Evolutionary conservation across 2,329 filamentous ascomycete species (phyloP).

Genomic region (Ophiocordyceps unilateralis): DNA sequence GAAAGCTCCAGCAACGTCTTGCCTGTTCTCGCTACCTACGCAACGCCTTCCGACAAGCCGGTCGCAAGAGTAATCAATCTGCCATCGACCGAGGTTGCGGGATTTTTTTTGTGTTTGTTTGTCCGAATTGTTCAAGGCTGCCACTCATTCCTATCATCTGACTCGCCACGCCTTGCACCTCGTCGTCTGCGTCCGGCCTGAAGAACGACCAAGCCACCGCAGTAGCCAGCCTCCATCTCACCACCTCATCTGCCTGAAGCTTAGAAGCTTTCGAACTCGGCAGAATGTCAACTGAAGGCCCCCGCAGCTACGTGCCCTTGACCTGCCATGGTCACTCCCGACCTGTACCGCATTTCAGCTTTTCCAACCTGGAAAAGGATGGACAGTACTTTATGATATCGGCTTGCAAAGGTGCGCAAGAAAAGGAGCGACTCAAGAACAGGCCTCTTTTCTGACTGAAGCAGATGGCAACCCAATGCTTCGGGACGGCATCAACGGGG

Average conservation of each 20-base stretch:
- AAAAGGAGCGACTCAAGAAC: not conserved
- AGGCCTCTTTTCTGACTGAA: constrained; percentile 7
- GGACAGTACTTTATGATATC: constrained; percentile 86
- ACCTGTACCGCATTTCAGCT: constrained; percentile 79
- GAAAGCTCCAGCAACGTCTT: not conserved
- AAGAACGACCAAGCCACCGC: not conserved
- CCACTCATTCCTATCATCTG: not conserved
- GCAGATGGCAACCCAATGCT: constrained; percentile 97
- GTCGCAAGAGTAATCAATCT: no score
- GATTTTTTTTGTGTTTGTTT: no score
- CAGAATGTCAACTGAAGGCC: constrained; percentile 17
- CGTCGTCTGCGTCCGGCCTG: no score
- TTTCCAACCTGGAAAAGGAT: constrained; percentile 68
- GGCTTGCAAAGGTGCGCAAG: constrained; percentile 57
- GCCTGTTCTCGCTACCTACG: no score
- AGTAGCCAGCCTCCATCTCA: not conserved
- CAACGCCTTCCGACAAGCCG: no score
- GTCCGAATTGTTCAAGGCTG: not conserved
- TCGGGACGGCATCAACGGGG: constrained; percentile 84
- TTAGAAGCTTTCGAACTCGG: constrained; percentile 1
- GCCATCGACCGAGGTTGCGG: no score
- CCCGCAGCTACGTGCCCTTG: constrained; percentile 58
- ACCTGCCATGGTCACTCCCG: constrained; percentile 91
- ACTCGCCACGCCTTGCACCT: no score
- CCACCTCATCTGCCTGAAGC: not conserved